These are phyloP conservation scores for Coccomyxa sp. DNA, from an alignment of 139 green algal genomes.

Conservation along the genomic window DNA sequence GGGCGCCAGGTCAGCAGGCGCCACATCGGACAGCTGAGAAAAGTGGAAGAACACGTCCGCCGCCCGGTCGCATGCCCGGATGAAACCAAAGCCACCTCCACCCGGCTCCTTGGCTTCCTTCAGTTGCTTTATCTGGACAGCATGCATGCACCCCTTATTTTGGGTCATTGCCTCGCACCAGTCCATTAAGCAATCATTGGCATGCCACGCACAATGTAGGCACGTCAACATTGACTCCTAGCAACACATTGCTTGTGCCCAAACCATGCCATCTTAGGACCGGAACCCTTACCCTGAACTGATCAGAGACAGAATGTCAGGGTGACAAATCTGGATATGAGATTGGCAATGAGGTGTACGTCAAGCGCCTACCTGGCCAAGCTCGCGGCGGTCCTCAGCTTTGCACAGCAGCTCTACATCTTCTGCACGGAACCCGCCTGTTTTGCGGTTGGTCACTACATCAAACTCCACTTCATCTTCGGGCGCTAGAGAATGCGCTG, in stretches of 20 bases:
- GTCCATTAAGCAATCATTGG: neutral
- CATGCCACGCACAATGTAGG: too few relatives aligned
- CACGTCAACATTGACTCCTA: too few relatives aligned
- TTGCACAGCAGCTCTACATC: conserved; percentile 20
- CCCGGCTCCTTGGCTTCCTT: conserved; percentile 24
- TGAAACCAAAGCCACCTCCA: conserved; percentile 42
- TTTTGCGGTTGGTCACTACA: conserved; percentile 2
- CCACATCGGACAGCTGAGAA: conserved; percentile 14
- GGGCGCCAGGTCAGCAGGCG: conserved; percentile 14
- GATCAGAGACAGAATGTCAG: too few relatives aligned
- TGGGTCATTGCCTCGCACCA: neutral
- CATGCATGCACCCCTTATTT: neutral
- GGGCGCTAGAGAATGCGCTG: conserved; percentile 11
- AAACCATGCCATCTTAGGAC: too few relatives aligned
- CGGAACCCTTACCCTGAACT: too few relatives aligned
- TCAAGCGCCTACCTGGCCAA: conserved; percentile 13
- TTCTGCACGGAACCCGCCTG: conserved; percentile 3
- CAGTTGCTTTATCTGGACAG: conserved; percentile 6
- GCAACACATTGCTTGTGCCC: too few relatives aligned
- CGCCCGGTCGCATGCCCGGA: conserved; percentile 27
- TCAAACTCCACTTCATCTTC: conserved; percentile 37
- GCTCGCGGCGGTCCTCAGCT: conserved; percentile 5
- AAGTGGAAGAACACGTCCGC: conserved; percentile 55
- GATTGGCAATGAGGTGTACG: too few relatives aligned
- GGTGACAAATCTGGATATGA: too few relatives aligned